phyloP scores from a whole-genome alignment of 75 land plant species.

The Pinus taeda region DNA sequence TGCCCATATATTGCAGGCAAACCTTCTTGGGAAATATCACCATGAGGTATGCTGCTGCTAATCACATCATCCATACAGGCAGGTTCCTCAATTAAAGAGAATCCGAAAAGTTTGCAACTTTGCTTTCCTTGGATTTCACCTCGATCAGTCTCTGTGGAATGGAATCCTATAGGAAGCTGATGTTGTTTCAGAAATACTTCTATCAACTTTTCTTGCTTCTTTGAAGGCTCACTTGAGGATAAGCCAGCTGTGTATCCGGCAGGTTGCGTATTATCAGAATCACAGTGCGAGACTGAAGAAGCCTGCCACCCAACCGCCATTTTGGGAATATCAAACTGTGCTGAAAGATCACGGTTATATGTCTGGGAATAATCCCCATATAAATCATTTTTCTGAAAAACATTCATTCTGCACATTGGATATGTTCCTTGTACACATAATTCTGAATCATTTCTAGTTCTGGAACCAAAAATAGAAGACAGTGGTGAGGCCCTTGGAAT shows the following conservation, averaged over 20 bases:
- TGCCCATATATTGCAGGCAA: conserved; percentile 2
- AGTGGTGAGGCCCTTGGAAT: neutral
- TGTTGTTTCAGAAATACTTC: conserved; percentile 3
- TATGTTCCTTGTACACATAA: neutral
- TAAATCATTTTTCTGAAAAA: neutral
- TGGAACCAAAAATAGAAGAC: neutral
- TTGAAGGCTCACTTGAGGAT: neutral
- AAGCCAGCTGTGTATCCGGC: neutral
- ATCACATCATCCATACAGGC: conserved; percentile 2
- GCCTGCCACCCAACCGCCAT: conserved; percentile 5
- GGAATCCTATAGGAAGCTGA: neutral
- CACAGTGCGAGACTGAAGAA: neutral
- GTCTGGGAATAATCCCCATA: neutral
- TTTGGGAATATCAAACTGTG: conserved; percentile 3
- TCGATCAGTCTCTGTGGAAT: neutral
- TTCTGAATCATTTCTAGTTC: neutral
- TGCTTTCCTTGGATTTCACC: conserved; percentile 14
- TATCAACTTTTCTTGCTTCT: neutral
- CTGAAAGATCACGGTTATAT: conserved; percentile 3
- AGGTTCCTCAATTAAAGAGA: conserved; percentile 39
- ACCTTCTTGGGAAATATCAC: conserved; percentile 7
- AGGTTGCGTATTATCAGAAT: neutral
- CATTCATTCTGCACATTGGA: conserved; percentile 7
- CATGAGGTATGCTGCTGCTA: neutral
- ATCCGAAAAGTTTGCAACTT: conserved; percentile 60